These are phyloP conservation scores for Trichoderma citrinoviride DNA, from an alignment of 2,329 filamentous ascomycete genomes.

Conservation along the genomic window DNA sequence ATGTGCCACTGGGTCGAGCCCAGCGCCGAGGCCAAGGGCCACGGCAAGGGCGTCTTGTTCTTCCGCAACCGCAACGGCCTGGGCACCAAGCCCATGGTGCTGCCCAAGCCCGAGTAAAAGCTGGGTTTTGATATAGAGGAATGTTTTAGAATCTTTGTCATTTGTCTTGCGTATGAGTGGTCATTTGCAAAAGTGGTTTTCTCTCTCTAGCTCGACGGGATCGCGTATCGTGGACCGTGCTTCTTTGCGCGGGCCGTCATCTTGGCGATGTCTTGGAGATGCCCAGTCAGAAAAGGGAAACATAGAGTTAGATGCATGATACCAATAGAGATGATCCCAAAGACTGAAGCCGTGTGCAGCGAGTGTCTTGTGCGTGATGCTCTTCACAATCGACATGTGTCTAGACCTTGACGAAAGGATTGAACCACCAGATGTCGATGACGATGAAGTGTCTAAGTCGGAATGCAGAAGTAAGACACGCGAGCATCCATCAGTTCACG, in stretches of 20 bases:
- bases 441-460: background rate
- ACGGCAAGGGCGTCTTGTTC: slow-evolving; percentile 83
- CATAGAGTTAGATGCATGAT: slow-evolving; percentile 15
- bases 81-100: slow-evolving; percentile 51
- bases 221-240: background rate
- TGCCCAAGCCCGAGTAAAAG: slow-evolving; percentile 24
- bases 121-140: background rate
- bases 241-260: background rate
- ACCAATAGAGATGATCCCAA: slow-evolving; percentile 13
- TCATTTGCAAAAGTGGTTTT: slow-evolving; percentile 1
- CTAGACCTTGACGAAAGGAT: no score
- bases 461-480: background rate
- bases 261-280: background rate
- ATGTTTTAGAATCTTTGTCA: background rate
- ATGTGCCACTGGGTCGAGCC: slow-evolving; percentile 98
- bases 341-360: background rate
- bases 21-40: slow-evolving; percentile 73
- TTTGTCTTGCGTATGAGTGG: background rate
- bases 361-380: no score
- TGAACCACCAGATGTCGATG: background rate
- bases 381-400: no score
- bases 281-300: background rate
- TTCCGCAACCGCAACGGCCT: slow-evolving; percentile 93
- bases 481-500: background rate
- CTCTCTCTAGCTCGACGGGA: background rate